Conservation (phyloP, 2,329 filamentous ascomycete species). For the Neonectria punicea region DNA sequence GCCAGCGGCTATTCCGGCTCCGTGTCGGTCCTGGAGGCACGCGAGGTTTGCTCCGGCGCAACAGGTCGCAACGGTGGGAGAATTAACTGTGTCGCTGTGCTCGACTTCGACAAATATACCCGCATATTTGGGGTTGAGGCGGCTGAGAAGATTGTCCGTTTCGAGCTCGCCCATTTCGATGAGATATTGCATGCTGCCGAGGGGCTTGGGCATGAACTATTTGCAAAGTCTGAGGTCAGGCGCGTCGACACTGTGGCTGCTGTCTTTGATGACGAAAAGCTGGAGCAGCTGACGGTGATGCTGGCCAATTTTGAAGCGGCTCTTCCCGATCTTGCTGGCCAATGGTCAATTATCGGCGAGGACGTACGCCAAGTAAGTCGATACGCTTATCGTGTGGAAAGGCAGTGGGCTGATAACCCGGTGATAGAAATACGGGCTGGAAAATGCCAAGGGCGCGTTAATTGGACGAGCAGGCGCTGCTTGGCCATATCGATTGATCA, state of each 20-base stretch:
- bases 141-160: conserved; percentile 13
- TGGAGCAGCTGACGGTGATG: conserved; percentile 12
- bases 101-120: conserved; percentile 14
- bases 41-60: conserved; percentile 42
- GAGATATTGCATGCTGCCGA: neutral
- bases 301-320: conserved; percentile 23
- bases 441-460: conserved; percentile 7
- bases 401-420: no score
- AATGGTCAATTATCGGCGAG: conserved; percentile 4
- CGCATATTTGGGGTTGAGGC: conserved; percentile 21
- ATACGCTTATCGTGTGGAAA: no score
- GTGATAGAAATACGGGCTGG: neutral
- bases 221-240: conserved; percentile 15
- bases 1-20: conserved; percentile 13
- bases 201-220: neutral
- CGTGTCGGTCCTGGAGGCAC: conserved; percentile 43
- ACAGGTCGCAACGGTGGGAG: conserved; percentile 47
- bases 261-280: conserved; percentile 4
- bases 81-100: conserved; percentile 10
- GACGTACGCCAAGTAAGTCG: neutral
- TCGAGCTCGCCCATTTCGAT: conserved; percentile 3
- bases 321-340: conserved; percentile 13
- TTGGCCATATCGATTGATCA: conserved; percentile 54
- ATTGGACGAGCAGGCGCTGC: conserved; percentile 44
- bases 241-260: conserved; percentile 14